Evolutionary conservation across 2,329 filamentous ascomycete genomes (phyloP), one percentile per base, ranked within the genome.

Genomic region (Sporothrix variecibatus): DNA sequence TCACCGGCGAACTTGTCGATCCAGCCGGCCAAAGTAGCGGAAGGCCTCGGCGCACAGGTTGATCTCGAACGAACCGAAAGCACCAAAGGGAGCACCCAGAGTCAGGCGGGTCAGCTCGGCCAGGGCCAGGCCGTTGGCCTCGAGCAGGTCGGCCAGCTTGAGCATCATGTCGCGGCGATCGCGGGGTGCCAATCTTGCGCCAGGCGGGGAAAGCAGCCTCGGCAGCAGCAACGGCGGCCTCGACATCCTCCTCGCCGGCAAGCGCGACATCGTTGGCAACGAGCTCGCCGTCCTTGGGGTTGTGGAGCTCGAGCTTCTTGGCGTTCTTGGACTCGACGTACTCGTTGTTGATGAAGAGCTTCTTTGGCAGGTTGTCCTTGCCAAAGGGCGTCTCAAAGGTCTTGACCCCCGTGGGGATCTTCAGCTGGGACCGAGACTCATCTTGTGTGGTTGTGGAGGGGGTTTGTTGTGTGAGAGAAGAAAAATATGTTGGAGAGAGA

Each of bases 181-280:
- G 76, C 93, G 86, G 20, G 92, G 86, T 2, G 93, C 89, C n/a
- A 91, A 91, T 95, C 75, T 88, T 86, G 2, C 93, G 94, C 94
- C 94, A 97, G 40, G 86, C 83, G 5, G 88, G 87, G 81, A 97
- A 97, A 1, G 93, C 94, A 58, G 85, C 84, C 72, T 90, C 86
- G 60, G 93, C 94, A 46, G 93, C 90, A 72, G 87, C 82, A 76
- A 97, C 87, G 60, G 94, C 93, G 20, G 89, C 87, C 80, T 96
- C 89, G 80, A 96, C 86, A 77, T 86, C 85, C 15, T 82, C 79
- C 70, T 83, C 80, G n/a, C 83, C 84, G n/a, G 84, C 84, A 4
- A 85, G 76, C 9, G 81, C 79, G 17, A 88, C 83, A 60, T 87
- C 83, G 74, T 86, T 81, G n/a, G 85, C 83, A 1, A 89, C 82